Base-by-base conservation (phyloP, 1,139 yeast species). In the Hansenula sp. region DNA sequence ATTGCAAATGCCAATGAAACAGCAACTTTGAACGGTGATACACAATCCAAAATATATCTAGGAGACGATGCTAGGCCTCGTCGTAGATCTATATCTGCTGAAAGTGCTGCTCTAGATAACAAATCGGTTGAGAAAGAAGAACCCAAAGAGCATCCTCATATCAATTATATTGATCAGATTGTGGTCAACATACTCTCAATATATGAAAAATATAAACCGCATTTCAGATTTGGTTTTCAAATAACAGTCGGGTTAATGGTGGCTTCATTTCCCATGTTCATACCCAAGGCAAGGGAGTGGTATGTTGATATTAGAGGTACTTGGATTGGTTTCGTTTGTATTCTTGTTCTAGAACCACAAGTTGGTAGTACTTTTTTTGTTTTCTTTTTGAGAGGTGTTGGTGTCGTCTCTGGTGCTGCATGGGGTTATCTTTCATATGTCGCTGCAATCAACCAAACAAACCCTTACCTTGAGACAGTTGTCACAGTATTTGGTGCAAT, bases 301-400 rank as follows among this genome's bases (percentile, higher is more conserved):
- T 73, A 70, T 44, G 56, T 56, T 10, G 61, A 65, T 26, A 60
- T 68, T 26, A 62, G 71, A 43, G 79, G 78, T 34, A 58, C 71
- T 2, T 73, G 79, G 79, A 66, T 71, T 11, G 78, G 77, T 21
- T 73, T 73, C 57, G 74, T 71, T 8, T 73, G 76, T 41, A 68
- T 70, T 35, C 51, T 73, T 36, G 72, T 71, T 17, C 44, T 72
- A 19, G 79, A 73, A 44, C 72, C 75, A 1, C 70, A 74, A 8
- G 66, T 73, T 17, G 79, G 79, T 8, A 71, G 69, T n/a, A 71
- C 78, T 0, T 63, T 69, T 35, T 68, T 66, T 57, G 69, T 69
- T 6, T 68, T 69, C 44, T 61, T 72, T 36, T 50, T 70, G 2
- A 63, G 79, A 48, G 68, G 69, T 4, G 65, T 71, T 16, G 77